A percentile compares a stretch with the other conserved stretches of the same genome.
Evolutionary conservation across 2,329 filamentous ascomycete genomes (phyloP).

Genomic region (Xylaria sp.): DNA sequence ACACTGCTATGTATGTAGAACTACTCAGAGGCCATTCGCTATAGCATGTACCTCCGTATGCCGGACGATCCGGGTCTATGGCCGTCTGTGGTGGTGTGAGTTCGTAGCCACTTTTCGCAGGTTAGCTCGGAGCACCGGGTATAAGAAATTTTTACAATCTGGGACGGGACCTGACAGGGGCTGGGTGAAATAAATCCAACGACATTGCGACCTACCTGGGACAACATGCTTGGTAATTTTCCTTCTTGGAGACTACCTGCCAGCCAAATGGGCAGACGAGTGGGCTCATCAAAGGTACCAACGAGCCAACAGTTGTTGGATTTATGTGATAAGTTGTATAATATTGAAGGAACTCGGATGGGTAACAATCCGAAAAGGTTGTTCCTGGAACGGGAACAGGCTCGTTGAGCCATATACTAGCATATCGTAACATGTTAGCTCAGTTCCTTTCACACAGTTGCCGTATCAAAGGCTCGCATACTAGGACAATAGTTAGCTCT

Average conservation of each 20-base stretch:
- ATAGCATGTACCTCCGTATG: conserved; percentile 35
- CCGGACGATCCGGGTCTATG: conserved; percentile 30
- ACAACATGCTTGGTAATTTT: conserved; percentile 33
- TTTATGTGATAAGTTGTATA: conserved; percentile 27
- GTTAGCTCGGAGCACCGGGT: conserved; percentile 1
- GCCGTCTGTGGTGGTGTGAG: conserved; percentile 11
- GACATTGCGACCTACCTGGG: conserved; percentile 25
- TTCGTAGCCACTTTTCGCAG: conserved; percentile 16
- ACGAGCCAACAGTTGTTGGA: conserved; percentile 24
- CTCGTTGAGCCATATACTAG: conserved; percentile 37
- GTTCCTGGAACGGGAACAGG: conserved; percentile 30
- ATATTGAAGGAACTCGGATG: conserved; percentile 31
- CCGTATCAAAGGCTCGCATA: too few species aligned
- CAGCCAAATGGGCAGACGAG: conserved; percentile 31
- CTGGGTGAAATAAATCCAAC: neutral
- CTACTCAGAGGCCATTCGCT: conserved; percentile 27
- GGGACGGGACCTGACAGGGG: neutral
- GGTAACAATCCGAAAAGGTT: conserved; percentile 30
- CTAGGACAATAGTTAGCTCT: too few species aligned
- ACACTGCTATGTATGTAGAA: conserved; percentile 22
- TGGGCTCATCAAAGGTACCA: conserved; percentile 34
- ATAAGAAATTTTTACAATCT: neutral
- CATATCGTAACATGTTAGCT: too few species aligned
- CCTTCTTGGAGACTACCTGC: conserved; percentile 7
- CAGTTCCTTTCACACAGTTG: too few species aligned